Evolutionary conservation across 2,329 filamentous ascomycete genomes (phyloP).

Genomic region (Nannizzia gypsea): DNA sequence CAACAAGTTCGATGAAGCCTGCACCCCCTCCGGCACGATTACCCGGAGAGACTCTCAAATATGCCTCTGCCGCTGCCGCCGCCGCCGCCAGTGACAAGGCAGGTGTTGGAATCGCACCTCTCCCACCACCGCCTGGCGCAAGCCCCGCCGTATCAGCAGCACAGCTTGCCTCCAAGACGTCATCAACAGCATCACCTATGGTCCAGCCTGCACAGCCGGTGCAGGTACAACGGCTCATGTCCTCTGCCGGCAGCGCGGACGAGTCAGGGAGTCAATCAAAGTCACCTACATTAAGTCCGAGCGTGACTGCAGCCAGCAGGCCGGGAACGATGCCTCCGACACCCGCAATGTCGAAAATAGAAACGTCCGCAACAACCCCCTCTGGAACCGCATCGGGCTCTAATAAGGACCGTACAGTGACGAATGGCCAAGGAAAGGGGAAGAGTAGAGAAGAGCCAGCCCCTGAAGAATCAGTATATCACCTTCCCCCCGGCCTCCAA

Average conservation of each 20-base stretch:
- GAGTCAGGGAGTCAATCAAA: slow-evolving; percentile 35
- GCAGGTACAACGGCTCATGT: slow-evolving; percentile 25
- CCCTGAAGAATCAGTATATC: slow-evolving; percentile 68
- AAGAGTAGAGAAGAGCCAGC: slow-evolving; percentile 51
- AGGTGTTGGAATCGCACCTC: slow-evolving; percentile 76
- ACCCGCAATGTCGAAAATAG: slow-evolving; percentile 37
- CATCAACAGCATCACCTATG: slow-evolving; percentile 48
- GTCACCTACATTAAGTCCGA: slow-evolving; percentile 41
- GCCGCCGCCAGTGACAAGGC: slow-evolving; percentile 85
- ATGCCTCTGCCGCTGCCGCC: slow-evolving; percentile 88
- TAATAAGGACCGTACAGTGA: slow-evolving; percentile 12
- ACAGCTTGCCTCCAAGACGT: slow-evolving; percentile 41
- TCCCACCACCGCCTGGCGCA: slow-evolving; percentile 73
- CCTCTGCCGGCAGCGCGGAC: slow-evolving; percentile 31
- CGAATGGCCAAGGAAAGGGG: slow-evolving; percentile 37
- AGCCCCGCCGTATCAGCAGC: slow-evolving; percentile 40
- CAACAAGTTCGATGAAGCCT: slow-evolving; percentile 71
- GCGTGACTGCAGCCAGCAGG: slow-evolving; percentile 29
- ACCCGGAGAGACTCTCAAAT: slow-evolving; percentile 84
- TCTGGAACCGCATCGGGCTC: slow-evolving; percentile 31
- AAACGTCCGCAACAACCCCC: slow-evolving; percentile 25
- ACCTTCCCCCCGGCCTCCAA: slow-evolving; percentile 75
- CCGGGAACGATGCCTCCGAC: slow-evolving; percentile 35
- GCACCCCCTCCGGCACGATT: slow-evolving; percentile 72
- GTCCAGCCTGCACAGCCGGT: slow-evolving; percentile 40